A percentile compares a stretch with the other conserved stretches of the same genome.
Conservation (phyloP, 805 yeast genomes). For the Komagataella phaffii region DNA sequence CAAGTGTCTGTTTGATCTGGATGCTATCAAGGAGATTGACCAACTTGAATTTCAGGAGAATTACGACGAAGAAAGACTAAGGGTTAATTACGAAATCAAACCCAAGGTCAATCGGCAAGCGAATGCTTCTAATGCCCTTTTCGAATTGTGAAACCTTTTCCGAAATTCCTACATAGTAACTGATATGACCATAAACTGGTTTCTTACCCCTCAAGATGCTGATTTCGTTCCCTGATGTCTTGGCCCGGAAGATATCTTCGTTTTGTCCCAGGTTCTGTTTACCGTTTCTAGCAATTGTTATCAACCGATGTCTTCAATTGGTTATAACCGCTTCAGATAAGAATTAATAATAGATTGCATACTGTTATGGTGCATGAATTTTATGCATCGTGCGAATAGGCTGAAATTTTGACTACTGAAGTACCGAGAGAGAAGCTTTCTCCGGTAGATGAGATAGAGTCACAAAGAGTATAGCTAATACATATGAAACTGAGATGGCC, state of each 20-base stretch:
- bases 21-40: constrained; percentile 4
- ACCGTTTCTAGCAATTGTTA: background rate
- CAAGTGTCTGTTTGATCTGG: constrained; percentile 17
- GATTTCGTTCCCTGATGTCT: background rate
- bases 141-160: background rate
- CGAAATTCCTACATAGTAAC: too few relatives aligned
- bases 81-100: constrained; percentile 4
- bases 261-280: too few relatives aligned
- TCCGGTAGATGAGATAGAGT: too few relatives aligned
- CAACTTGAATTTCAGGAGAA: constrained; percentile 4
- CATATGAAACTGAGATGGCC: too few relatives aligned
- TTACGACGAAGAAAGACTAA: constrained; percentile 5
- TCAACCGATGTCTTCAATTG: background rate
- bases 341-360: background rate
- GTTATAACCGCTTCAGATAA: background rate
- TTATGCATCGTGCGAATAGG: background rate
- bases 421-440: background rate
- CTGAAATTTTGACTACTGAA: background rate
- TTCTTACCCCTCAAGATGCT: too few relatives aligned
- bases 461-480: too few relatives aligned
- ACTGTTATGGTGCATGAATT: too few relatives aligned
- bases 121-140: constrained; percentile 1
- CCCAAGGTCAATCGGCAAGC: background rate
- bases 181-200: too few relatives aligned
- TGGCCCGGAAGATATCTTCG: background rate